Percentiles rank a stretch among this genome's conserved stretches.
phyloP scores from a whole-genome alignment of 192 early-diverging fungal species.

The Glomus cerebriforme region DNA sequence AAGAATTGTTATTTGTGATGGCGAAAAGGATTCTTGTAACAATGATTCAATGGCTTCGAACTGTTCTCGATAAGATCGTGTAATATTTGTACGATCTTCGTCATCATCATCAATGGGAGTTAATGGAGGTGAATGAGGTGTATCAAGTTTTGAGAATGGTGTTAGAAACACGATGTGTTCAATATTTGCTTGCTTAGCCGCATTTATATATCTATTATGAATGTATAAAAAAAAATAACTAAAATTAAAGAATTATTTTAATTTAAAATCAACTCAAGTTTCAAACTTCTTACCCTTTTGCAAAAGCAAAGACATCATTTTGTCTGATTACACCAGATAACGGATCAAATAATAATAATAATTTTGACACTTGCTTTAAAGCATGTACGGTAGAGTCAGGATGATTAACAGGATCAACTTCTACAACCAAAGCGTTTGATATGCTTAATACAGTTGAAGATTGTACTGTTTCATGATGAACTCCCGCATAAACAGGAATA shows the following conservation, averaged over 20 bases:
- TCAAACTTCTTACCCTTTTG: background rate
- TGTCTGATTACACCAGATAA: background rate
- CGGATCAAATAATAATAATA: background rate
- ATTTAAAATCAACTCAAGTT: no score
- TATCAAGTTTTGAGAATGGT: slow-evolving; percentile 2
- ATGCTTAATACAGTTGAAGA: background rate
- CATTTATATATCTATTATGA: slow-evolving; percentile 8
- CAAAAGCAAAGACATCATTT: background rate
- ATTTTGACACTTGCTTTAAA: slow-evolving; percentile 11
- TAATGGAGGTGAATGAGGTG: background rate
- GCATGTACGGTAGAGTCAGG: background rate
- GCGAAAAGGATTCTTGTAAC: background rate
- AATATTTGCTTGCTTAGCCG: slow-evolving; percentile 9
- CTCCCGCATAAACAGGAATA: background rate
- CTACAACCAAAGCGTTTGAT: background rate
- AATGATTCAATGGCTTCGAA: slow-evolving; percentile 5
- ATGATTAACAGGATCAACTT: slow-evolving; percentile 13
- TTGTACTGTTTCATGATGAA: background rate
- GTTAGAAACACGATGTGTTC: slow-evolving; percentile 8
- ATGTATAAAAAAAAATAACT: background rate
- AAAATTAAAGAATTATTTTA: background rate
- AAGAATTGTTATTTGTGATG: slow-evolving; percentile 7
- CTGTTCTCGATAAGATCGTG: background rate
- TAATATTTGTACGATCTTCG: background rate
- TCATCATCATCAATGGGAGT: background rate